Conservation (phyloP, 192 early-diverging fungal species). For the Diversispora epigaea region DNA sequence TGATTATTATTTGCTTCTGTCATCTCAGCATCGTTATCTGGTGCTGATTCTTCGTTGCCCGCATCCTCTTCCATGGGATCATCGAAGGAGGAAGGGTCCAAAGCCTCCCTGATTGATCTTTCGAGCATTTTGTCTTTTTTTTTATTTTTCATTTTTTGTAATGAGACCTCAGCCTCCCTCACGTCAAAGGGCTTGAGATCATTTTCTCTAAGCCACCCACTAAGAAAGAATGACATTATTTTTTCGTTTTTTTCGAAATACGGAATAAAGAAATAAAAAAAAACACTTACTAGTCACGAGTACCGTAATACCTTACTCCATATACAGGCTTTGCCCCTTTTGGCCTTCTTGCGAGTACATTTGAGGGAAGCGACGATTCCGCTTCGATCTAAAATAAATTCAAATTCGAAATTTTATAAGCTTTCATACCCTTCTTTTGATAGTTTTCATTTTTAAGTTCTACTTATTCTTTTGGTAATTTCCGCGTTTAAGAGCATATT, state of each 20-base stretch:
- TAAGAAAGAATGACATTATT: constrained; percentile 8
- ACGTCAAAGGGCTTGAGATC: constrained; percentile 41
- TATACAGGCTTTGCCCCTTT: constrained; percentile 41
- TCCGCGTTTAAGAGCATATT: not conserved
- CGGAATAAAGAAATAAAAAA: not conserved
- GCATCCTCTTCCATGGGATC: constrained; percentile 11
- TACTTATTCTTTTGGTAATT: not conserved
- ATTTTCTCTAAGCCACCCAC: constrained; percentile 42
- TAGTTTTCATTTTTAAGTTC: not conserved
- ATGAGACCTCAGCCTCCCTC: constrained; percentile 2
- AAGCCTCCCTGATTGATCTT: constrained; percentile 27
- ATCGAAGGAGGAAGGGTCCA: constrained; percentile 20
- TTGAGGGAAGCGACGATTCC: constrained; percentile 39
- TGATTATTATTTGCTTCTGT: constrained; percentile 13
- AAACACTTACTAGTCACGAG: constrained; percentile 48
- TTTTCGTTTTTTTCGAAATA: not conserved
- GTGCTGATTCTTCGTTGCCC: not conserved
- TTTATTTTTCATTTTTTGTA: constrained; percentile 26
- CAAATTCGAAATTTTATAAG: not conserved
- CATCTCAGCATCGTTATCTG: constrained; percentile 1
- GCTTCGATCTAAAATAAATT: constrained; percentile 38
- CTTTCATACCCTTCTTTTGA: not conserved
- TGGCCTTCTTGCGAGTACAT: constrained; percentile 41
- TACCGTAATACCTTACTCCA: constrained; percentile 47
- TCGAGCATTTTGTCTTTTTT: constrained; percentile 17